phyloP scores from a whole-genome alignment of 805 yeast genomes.

The Yarrowia sp. region DNA sequence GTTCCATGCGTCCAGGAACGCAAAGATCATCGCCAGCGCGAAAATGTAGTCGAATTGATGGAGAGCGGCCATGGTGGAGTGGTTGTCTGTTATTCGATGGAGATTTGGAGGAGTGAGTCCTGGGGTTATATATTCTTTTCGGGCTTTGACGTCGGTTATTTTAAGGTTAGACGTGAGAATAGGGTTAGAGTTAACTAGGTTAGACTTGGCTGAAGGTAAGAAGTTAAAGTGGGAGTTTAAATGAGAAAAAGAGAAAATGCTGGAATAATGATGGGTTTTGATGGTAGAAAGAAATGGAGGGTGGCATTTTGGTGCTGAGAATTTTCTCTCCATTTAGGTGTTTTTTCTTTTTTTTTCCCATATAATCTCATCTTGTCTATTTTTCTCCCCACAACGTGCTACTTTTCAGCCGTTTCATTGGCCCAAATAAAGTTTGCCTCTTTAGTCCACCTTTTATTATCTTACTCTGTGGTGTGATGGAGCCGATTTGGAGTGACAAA shows the following conservation, averaged over 20 bases:
- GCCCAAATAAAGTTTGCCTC: constrained; percentile 10
- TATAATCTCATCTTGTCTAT: neutral
- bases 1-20: constrained; percentile 78
- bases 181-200: constrained; percentile 9
- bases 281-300: no score
- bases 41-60: constrained; percentile 66
- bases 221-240: no score
- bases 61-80: constrained; percentile 38
- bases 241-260: no score
- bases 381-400: constrained; percentile 12
- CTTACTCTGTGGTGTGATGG: neutral
- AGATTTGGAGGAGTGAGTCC: neutral
- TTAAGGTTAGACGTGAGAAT: neutral
- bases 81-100: constrained; percentile 1
- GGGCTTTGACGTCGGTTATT: constrained; percentile 26
- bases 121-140: constrained; percentile 17
- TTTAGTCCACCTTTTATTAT: neutral
- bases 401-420: constrained; percentile 28
- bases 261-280: no score
- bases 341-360: neutral
- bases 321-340: neutral
- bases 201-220: neutral
- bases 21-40: constrained; percentile 72
- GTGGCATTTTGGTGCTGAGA: neutral
- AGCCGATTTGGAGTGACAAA: no score